Evolutionary conservation across 768 basidiomycete genomes (phyloP).

Genomic region (Leccinum rimulosum): DNA sequence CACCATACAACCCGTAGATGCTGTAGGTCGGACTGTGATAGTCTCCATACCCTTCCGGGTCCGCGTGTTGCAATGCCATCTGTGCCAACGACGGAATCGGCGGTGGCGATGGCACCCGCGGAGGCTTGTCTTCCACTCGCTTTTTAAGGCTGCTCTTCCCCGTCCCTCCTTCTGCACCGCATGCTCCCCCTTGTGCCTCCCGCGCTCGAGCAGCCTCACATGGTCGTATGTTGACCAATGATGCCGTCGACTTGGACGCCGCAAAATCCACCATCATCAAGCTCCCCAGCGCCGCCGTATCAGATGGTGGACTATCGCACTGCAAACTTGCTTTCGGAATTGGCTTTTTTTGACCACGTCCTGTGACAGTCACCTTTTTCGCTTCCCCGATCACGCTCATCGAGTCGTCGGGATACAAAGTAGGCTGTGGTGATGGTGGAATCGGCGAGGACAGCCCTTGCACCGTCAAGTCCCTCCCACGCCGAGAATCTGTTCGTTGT

Average conservation of each 20-base stretch:
- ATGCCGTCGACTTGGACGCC: slow-evolving; percentile 35
- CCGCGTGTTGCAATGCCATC: slow-evolving; percentile 64
- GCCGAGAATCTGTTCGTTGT: slow-evolving; percentile 42
- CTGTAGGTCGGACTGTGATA: slow-evolving; percentile 84
- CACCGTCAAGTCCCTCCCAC: slow-evolving; percentile 42
- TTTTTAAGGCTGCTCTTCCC: slow-evolving; percentile 30
- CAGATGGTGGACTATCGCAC: slow-evolving; percentile 29
- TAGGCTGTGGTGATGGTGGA: slow-evolving; percentile 57
- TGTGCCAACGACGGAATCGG: slow-evolving; percentile 71
- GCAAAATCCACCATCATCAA: slow-evolving; percentile 63
- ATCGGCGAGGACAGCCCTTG: slow-evolving; percentile 34
- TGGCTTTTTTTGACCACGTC: slow-evolving; percentile 34
- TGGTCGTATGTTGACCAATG: slow-evolving; percentile 30
- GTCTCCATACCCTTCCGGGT: slow-evolving; percentile 59
- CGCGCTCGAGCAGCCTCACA: slow-evolving; percentile 27
- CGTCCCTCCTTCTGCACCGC: neutral
- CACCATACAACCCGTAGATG: slow-evolving; percentile 72
- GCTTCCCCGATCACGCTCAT: slow-evolving; percentile 53
- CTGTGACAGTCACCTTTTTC: slow-evolving; percentile 24
- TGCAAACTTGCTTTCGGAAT: slow-evolving; percentile 22
- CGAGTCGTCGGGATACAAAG: slow-evolving; percentile 71
- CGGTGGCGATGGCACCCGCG: slow-evolving; percentile 78
- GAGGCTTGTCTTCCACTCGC: slow-evolving; percentile 57
- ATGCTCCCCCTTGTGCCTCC: slow-evolving; percentile 19
- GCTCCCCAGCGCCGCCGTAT: slow-evolving; percentile 51